A percentile compares a stretch with the other conserved stretches of the same genome.
phyloP scores from a whole-genome alignment of 2,329 filamentous ascomycete genomes.

The Cordyceps cateniannulata region DNA sequence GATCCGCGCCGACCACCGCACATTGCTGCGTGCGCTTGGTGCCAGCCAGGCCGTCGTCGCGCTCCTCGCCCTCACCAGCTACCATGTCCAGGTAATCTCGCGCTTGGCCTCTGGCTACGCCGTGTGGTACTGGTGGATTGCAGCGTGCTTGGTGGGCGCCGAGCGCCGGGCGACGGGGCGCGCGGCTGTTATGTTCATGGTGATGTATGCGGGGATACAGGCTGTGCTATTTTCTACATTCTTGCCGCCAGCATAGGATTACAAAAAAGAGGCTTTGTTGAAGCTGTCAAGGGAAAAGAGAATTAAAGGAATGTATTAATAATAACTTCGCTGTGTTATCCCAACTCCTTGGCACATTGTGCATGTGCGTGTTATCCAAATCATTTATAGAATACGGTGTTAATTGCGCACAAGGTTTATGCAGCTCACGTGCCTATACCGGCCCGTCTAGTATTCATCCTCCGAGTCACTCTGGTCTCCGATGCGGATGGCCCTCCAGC shows the following conservation, averaged over 20 bases:
- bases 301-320: conserved; percentile 6
- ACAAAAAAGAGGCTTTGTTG: background rate
- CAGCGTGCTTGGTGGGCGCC: conserved; percentile 36
- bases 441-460: conserved; percentile 51
- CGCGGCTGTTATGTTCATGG: conserved; percentile 57
- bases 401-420: background rate
- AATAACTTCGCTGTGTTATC: background rate
- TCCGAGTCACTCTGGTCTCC: conserved; percentile 73
- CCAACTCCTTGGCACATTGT: background rate
- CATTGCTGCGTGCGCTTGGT: conserved; percentile 53
- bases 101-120: conserved; percentile 83
- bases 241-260: conserved; percentile 69
- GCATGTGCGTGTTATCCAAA: background rate
- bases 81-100: conserved; percentile 92
- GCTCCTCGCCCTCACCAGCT: conserved; percentile 64
- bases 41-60: conserved; percentile 67
- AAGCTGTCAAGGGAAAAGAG: background rate
- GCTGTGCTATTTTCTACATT: conserved; percentile 82
- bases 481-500: conserved; percentile 70
- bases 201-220: conserved; percentile 79
- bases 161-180: conserved; percentile 26
- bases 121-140: conserved; percentile 81
- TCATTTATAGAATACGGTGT: background rate
- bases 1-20: conserved; percentile 15
- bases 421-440: background rate